Base-by-base conservation (phyloP, 768 basidiomycete species). In the Boletus tomentosulus region DNA sequence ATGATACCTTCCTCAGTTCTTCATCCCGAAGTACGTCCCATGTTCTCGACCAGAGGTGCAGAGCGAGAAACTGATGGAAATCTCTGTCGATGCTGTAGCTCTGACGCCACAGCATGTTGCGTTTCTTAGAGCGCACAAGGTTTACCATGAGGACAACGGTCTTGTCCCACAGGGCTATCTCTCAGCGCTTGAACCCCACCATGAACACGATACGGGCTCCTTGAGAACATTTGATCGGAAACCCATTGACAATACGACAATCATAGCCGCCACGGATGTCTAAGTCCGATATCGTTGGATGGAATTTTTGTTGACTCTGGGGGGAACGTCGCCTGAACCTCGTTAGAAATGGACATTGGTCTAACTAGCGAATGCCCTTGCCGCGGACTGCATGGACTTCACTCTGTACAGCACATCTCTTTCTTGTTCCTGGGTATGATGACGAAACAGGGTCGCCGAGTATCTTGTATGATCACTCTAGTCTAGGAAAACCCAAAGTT, bases 1-100 rank as follows among this genome's bases (percentile, higher is more conserved):
- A 87, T 50, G 81, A 85, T 57, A 54, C 78, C 9, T 74, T 87
- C 65, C 69, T 87, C 25, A 66, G 72, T 24, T 85, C 86, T 63
- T 81, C 80, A 11, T 77, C 79, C 56, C 70, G 84, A 66, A 81
- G 84, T 83, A 60, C 54, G 78, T 67, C 7, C 42, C 6, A 19
- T 6, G 22, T 63, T 53, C 55, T 34, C 33, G 6, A 5, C 16
- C 13, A 30, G 48, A 46, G 11, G 28, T 37, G 31, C 56, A 34
- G 13, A 38, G 37, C 37, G 25, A 37, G 47, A 48, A 46, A 35
- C 57, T 66, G 42, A 68, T 12, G 48, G 16, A 31, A 24, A 44
- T 51, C 31, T 47, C 27, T 2, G 3, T 51, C 13, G 15, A 13
- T 56, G 28, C 11, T 43, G 54, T 42, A 69, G 68, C 51, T 10